Evolutionary conservation across 345 rosid genomes (phyloP), one percentile per base, ranked within the genome.

Genomic region (Turritis glabra): DNA sequence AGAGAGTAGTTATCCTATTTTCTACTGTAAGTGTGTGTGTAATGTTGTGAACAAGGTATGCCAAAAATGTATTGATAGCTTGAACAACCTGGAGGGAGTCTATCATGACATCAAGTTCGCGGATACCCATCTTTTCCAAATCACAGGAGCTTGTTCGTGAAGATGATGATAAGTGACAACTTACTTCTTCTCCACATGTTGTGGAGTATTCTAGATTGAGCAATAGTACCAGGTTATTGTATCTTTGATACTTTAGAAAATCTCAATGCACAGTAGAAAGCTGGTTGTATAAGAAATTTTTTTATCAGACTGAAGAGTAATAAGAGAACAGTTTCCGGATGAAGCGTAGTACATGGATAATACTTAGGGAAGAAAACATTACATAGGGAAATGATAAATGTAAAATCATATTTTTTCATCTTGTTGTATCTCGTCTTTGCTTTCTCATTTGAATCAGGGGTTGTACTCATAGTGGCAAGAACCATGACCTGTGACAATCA

Each of bases 391-490:
- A 38, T 26, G 53, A 60, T 25, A 13, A 19, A 51, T 62, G 8
- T 17, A 62, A 51, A 72, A 51, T 52, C 37, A 73, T 73, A 73
- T 21, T 27, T 54, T 56, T 54, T 64, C 19, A 48, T 67, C 72
- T 44, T 64, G 11, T 14, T 11, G 44, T 30, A 41, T 48, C 48
- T 63, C 14, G 38, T 53, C 69, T 52, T 52, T 17, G 22, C n/a
- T 72, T 25, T 40, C 50, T 56, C 22, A 2, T 46, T 66, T 48
- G 14, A 74, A 44, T 76, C 71, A 76, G 8, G 65, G 75, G 22
- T 53, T 69, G 37, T 76, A 69, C 71, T 76, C 80, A 54, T 60
- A 76, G 15, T 13, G 70, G 59, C 80, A 76, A 69, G 80, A 76
- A 33, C 75, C 80, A 62, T 62, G 75, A 69, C 75, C 75, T 76